Evolutionary conservation across 129 eudicot species (phyloP), one percentile per base, ranked within the genome.

Genomic region (Tagetes erecta): DNA sequence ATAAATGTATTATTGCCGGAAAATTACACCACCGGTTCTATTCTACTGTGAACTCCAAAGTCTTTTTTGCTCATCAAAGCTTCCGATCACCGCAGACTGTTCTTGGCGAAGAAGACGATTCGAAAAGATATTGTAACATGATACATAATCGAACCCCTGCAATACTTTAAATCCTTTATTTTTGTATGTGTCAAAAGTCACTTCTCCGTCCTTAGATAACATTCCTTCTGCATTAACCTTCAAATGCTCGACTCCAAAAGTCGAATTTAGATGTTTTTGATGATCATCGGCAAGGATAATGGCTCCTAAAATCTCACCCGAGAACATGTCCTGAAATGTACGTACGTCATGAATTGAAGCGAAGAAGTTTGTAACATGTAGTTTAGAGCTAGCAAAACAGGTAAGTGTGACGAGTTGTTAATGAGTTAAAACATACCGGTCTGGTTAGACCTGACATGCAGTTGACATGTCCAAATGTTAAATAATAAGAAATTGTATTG

Each of bases 221-320:
- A 4, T 13, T 33, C 94, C 97, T 0, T 78, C 70, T 33, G 94
- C 91, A 9, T 65, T n/a, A 10, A 92, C 83, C 47, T 71, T 65
- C 42, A 92, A n/a, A 14, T 71, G 81, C 75, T 81, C 74, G 41
- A 56, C 31, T 68, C 45, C 62, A 11, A 78, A 83, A 0, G 51
- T 68, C 5, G 89, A 40, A 33, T 84, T 84, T 52, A 92, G 45
- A 49, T 47, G 27, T 6, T 81, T 79, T 3, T 60, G 60, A 65
- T 60, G 60, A 65, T 83, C 81, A 40, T 80, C 80, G 2, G 76
- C 80, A 35, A 92, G 49, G 55, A 89, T 60, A 45, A 89, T 76
- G n/a, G 95, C 88, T 10, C 96, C 96, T 50, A 89, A 75, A 50
- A 92, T 87, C 75, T 92, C 98, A 47, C 96, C 95, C 37, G 81